Percentiles rank a stretch among this genome's conserved stretches.
Conservation (phyloP, 108 stramenopile genomes). For the Cyclotella choctawhatcheeana region DNA sequence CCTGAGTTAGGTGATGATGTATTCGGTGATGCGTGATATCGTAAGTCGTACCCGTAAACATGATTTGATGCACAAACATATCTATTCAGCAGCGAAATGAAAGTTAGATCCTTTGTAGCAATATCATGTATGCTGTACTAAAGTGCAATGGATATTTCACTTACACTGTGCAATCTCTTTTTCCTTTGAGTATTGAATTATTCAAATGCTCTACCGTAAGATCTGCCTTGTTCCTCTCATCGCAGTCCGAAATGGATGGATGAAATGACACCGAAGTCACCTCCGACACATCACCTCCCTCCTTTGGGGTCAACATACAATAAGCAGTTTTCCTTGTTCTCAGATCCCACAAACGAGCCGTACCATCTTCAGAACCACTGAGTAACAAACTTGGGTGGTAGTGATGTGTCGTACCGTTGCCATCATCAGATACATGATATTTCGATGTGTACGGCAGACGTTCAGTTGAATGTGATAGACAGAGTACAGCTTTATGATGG, state of each 20-base stretch:
- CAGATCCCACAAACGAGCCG: conserved; percentile 83
- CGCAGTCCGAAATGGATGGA: conserved; percentile 26
- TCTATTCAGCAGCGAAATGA: background rate
- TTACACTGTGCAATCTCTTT: conserved; percentile 40
- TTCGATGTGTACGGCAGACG: conserved; percentile 7
- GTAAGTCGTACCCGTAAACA: conserved; percentile 47
- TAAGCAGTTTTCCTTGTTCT: conserved; percentile 46
- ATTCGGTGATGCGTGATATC: conserved; percentile 24
- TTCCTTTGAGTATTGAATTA: background rate
- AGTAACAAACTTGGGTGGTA: conserved; percentile 55
- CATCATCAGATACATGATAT: background rate
- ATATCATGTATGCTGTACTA: background rate
- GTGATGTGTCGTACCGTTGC: background rate
- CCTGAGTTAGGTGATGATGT: background rate
- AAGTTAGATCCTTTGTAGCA: background rate
- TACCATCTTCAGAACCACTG: conserved; percentile 84
- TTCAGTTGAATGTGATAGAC: conserved; percentile 47
- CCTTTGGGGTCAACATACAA: conserved; percentile 50
- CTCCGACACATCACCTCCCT: conserved; percentile 27
- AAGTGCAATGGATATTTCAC: background rate
- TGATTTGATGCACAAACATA: conserved; percentile 25
- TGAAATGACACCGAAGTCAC: conserved; percentile 72
- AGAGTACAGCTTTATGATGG: conserved; percentile 39
- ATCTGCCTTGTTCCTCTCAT: background rate
- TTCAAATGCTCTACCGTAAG: conserved; percentile 10